Evolutionary conservation across 164 flowering plant genomes (phyloP).

Genomic region (Stephania japonica): DNA sequence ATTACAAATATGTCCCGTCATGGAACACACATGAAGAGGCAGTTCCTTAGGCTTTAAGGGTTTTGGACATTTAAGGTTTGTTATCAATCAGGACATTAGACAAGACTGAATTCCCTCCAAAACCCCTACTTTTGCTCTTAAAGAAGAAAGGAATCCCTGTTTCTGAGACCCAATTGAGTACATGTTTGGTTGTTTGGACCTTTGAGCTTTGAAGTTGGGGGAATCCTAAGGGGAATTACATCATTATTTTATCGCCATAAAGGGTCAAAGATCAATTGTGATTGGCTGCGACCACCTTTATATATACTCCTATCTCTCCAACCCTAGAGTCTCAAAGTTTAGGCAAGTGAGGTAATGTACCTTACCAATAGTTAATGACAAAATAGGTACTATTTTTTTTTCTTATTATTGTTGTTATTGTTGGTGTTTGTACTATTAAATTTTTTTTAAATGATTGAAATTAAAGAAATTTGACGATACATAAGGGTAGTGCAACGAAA

Average conservation of each 20-base stretch:
- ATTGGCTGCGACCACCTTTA: background rate
- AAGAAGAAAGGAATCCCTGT: background rate
- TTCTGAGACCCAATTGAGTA: background rate
- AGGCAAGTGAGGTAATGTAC: background rate
- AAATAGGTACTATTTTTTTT: background rate
- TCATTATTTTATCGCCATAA: background rate
- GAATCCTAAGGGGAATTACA: background rate
- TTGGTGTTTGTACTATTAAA: no score
- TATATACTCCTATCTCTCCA: background rate
- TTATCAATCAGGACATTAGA: background rate
- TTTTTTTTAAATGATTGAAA: no score
- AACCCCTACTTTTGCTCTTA: background rate
- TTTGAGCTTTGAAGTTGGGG: background rate
- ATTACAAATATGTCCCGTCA: slow-evolving; percentile 1
- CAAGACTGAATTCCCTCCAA: background rate
- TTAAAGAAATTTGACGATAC: no score
- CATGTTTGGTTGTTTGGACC: background rate
- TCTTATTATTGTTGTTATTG: no score
- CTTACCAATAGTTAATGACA: background rate
- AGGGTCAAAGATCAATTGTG: background rate
- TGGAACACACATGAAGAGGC: slow-evolving; percentile 2
- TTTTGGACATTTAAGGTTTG: background rate
- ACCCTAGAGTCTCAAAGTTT: background rate
- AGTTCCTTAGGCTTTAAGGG: slow-evolving; percentile 1
- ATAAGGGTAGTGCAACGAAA: no score